Base-by-base conservation (phyloP, 2,329 filamentous ascomycete species). In the Colletotrichum sp. region DNA sequence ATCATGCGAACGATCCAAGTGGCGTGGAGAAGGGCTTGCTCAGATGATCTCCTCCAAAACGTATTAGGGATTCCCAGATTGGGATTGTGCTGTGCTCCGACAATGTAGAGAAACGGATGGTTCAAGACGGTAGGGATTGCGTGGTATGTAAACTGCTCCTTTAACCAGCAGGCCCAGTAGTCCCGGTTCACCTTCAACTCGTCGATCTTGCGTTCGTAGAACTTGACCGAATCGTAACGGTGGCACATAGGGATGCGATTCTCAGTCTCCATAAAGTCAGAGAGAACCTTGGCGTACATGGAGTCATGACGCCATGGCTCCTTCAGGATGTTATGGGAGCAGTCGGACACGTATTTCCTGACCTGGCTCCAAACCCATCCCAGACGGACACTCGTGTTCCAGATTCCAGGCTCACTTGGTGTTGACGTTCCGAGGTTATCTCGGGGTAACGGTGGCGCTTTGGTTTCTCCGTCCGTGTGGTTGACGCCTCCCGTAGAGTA, bases 1-100 rank as follows among this genome's bases (percentile, higher is more conserved):
- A 90, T 89, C 80, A 90, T 86, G 5, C 89, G 85, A 16, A 89
- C 88, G 55, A 90, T 86, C 89, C 89, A 90, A 0, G 89, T 90
- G 3, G 87, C 86, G 64, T 90, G 89, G 4, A 90, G 80, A 2
- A 90, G 80, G 0, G 88, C 89, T 15, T 89, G 80, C 77, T 90
- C 89, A 0, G 88, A 89, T 0, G 88, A 90, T 5, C 88, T 81
- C 55, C 87, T 83, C 89, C 89, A 90, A 72, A 90, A 90, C 0
- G 88, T 89, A 71, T 90, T 90, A 0, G 89, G 89, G 8, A 90
- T 89, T 0, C 87, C 87, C 32, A 90, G 79, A 63, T 90, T 89
- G 5, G 86, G 84, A 66, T 89, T 90, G 80, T 89, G 86, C 77
- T 89, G 88, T 1, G 88, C 88, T 4, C 87, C 88, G 15, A 89